Evolutionary conservation across 495 filamentous ascomycete species (phyloP), one percentile per base, ranked within the genome.

Genomic region (Collariella sp.): DNA sequence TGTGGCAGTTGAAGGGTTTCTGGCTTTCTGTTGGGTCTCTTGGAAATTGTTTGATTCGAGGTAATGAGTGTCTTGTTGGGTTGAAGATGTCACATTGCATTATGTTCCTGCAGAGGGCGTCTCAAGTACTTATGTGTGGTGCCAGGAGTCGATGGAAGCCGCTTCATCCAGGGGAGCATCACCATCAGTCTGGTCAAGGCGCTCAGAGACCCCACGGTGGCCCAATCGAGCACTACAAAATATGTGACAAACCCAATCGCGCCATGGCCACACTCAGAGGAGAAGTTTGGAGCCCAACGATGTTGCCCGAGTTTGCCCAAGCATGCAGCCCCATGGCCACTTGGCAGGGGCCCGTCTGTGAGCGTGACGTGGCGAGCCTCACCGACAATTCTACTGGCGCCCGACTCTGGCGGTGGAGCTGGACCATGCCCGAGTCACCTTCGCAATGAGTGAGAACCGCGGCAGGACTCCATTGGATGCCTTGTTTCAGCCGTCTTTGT

Each of bases 211-310:
- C 19, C 3, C 13, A n/a, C 16, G n/a, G 39, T 20, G 11, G 43
- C 29, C 50, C 42, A 46, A 53, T 46, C 33, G 22, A 39, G 41
- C 31, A 42, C 42, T 54, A 54, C 51, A 54, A 19, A 47, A 54
- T 31, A 54, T 47, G 34, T 2, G n/a, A 22, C 34, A 33, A 23
- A 22, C 2, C 51, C 51, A 46, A 47, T 47, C 42, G 40, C 24
- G 12, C 34, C 23, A 13, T 46, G 18, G 42, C 51, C 42, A 54
- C 51, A 22, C 40, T 42, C 41, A 1, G 33, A 12, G 22, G 16
- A 54, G 29, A 40, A 46, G 43, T 54, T 53, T 54, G 51, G 51
- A 46, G 51, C 43, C 42, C 24, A 18, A 54, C 51, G 22, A 33
- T 22, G 16, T 11, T 46, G 26, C 29, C 50, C 40, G 31, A 52